Evolutionary conservation across 2,329 filamentous ascomycete genomes (phyloP).

Genomic region (Gyromitra esculenta): DNA sequence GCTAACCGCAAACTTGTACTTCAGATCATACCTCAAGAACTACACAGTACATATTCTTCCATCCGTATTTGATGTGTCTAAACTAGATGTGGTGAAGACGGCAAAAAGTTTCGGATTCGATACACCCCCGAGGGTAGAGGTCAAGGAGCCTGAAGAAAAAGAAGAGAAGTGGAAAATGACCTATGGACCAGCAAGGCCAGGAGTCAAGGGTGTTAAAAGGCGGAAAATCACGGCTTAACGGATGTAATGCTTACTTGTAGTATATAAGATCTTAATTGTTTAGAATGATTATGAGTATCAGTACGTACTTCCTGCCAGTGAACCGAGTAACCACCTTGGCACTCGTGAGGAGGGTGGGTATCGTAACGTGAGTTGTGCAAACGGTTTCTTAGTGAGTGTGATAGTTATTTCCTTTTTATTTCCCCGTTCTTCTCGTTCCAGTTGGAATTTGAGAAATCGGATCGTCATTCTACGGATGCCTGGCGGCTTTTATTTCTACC

Average conservation of each 20-base stretch:
- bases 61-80: constrained; percentile 49
- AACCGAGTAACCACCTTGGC: neutral
- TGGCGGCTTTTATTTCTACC: constrained; percentile 38
- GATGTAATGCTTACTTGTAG: constrained; percentile 31
- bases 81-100: constrained; percentile 49
- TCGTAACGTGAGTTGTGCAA: neutral
- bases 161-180: constrained; percentile 49
- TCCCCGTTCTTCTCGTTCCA: neutral
- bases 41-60: constrained; percentile 50
- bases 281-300: neutral
- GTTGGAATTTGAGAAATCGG: constrained; percentile 8
- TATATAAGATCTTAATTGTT: constrained; percentile 33
- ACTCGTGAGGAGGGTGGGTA: neutral
- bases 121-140: constrained; percentile 52
- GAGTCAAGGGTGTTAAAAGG: constrained; percentile 37
- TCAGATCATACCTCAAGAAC: constrained; percentile 53
- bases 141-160: constrained; percentile 31
- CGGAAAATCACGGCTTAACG: constrained; percentile 24
- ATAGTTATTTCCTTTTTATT: neutral
- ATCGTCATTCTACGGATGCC: constrained; percentile 41
- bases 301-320: neutral
- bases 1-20: constrained; percentile 25
- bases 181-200: constrained; percentile 47
- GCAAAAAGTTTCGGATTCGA: constrained; percentile 54
- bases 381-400: neutral